Percentiles rank a stretch among this genome's conserved stretches.
These are phyloP conservation scores for Aspergillus neotritici DNA, from an alignment of 2,329 filamentous ascomycete species.

Conservation along the genomic window DNA sequence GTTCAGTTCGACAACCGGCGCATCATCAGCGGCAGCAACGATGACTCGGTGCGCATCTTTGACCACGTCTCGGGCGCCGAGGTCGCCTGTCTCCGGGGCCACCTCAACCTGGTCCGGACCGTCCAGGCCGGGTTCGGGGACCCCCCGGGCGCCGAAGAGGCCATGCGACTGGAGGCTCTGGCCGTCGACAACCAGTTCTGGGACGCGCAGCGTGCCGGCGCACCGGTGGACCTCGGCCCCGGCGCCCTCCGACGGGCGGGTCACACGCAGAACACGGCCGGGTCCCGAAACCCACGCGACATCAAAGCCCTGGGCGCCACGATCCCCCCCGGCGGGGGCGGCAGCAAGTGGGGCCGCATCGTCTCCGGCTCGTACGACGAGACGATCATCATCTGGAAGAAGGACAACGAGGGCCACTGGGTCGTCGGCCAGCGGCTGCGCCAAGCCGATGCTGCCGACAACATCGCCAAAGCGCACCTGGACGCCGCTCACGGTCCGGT, in stretches of 20 bases:
- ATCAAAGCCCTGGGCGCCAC: conserved; percentile 74
- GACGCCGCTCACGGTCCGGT: conserved; percentile 19
- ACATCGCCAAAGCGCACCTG: conserved; percentile 1
- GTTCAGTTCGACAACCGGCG: conserved; percentile 92
- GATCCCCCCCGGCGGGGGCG: conserved; percentile 83
- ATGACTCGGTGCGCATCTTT: conserved; percentile 93
- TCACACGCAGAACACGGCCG: conserved; percentile 56
- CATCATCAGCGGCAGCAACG: conserved; percentile 92
- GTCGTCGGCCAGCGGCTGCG: conserved; percentile 67
- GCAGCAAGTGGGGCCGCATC: conserved; percentile 85
- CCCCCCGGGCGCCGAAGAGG: conserved; percentile 69
- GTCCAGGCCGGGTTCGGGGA: conserved; percentile 94
- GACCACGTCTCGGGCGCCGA: conserved; percentile 80
- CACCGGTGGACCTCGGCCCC: conserved; percentile 29
- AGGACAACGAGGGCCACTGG: conserved; percentile 80
- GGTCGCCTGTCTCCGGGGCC: conserved; percentile 78
- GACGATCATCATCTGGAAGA: conserved; percentile 90
- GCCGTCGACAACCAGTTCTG: conserved; percentile 70
- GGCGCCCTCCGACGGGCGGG: conserved; percentile 49
- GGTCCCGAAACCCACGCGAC: conserved; percentile 68
- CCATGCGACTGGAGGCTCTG: conserved; percentile 67
- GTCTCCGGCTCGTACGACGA: conserved; percentile 96
- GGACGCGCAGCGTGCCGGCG: conserved; percentile 47
- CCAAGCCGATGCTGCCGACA: conserved; percentile 51
- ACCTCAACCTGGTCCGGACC: conserved; percentile 80